Evolutionary conservation across 2,329 filamentous ascomycete species (phyloP).

Genomic region (Reticulascus tulasneorum): DNA sequence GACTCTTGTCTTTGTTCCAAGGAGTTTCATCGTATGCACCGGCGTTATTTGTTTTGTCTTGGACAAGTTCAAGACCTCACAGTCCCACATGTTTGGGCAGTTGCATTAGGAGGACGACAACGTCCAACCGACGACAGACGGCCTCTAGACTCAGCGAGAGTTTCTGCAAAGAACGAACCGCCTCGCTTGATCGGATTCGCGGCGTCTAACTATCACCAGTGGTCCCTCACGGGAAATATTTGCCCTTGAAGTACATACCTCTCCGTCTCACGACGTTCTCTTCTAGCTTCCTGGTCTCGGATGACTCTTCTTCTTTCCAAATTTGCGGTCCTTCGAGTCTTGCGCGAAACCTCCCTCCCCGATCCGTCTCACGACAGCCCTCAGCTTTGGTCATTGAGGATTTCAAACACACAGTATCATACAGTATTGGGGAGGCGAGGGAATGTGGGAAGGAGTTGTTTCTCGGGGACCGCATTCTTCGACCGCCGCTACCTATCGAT

Average conservation of each 20-base stretch:
- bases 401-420: too few relatives aligned
- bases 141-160: conserved; percentile 10
- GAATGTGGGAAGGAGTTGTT: too few relatives aligned
- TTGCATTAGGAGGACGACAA: conserved; percentile 7
- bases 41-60: conserved; percentile 7
- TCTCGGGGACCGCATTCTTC: too few relatives aligned
- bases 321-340: too few relatives aligned
- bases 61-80: neutral
- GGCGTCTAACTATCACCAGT: conserved; percentile 2
- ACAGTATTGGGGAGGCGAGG: too few relatives aligned
- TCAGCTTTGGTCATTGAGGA: neutral
- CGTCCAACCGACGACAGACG: conserved; percentile 6
- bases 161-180: conserved; percentile 11
- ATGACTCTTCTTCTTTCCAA: too few relatives aligned
- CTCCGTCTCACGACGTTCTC: too few relatives aligned
- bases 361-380: conserved; percentile 13
- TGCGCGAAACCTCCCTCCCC: too few relatives aligned
- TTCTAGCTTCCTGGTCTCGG: too few relatives aligned
- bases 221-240: conserved; percentile 1
- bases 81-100: neutral
- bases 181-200: conserved; percentile 8
- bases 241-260: too few relatives aligned
- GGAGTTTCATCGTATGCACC: neutral
- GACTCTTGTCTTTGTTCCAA: neutral
- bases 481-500: too few relatives aligned